A percentile compares a stretch with the other conserved stretches of the same genome.
These are phyloP conservation scores for Trametes villosa DNA, from an alignment of 768 basidiomycete species.

Conservation along the genomic window DNA sequence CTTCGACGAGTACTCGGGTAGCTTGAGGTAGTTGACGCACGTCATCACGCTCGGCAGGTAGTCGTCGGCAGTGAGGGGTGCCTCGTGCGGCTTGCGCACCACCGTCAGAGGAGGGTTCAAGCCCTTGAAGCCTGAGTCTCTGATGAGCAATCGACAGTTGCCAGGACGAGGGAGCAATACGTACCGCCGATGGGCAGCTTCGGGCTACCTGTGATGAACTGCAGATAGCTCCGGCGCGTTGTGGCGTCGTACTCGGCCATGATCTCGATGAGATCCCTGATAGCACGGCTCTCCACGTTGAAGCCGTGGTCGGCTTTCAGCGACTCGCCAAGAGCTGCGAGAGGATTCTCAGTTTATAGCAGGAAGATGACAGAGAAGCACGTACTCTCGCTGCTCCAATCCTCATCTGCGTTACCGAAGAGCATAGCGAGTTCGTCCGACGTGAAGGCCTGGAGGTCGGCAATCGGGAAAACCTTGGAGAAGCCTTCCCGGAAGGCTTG, in stretches of 20 bases:
- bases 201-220: conserved; percentile 97
- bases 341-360: conserved; percentile 12
- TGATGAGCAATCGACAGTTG: conserved; percentile 1
- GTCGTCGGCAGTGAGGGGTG: conserved; percentile 88
- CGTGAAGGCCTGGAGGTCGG: conserved; percentile 89
- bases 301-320: conserved; percentile 99
- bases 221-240: conserved; percentile 84
- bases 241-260: conserved; percentile 80
- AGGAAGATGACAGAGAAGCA: not conserved
- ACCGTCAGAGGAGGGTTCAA: conserved; percentile 94
- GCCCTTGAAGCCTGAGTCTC: conserved; percentile 81
- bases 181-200: conserved; percentile 94
- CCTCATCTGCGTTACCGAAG: conserved; percentile 96
- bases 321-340: conserved; percentile 80
- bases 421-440: conserved; percentile 94
- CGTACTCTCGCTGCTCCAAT: conserved; percentile 93
- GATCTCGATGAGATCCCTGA: conserved; percentile 83
- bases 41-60: conserved; percentile 99
- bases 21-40: conserved; percentile 94
- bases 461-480: conserved; percentile 93
- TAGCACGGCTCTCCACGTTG: conserved; percentile 91
- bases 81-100: conserved; percentile 94
- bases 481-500: conserved; percentile 94
- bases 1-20: conserved; percentile 93
- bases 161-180: conserved; percentile 32